Conservation (phyloP, 2,329 filamentous ascomycete genomes). For the Nemania diffusa region DNA sequence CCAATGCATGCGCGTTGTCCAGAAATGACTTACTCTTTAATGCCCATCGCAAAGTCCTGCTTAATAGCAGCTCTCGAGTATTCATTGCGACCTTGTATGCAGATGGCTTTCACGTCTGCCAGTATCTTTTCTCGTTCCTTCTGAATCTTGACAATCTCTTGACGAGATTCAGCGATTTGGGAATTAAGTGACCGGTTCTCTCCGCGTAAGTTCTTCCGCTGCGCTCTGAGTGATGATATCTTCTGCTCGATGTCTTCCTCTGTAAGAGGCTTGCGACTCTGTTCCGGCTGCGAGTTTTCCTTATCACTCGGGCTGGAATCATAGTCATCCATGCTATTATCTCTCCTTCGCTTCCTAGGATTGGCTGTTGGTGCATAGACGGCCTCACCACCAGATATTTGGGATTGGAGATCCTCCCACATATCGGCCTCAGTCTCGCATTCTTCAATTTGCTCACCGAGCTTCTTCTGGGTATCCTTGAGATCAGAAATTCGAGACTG, state of each 20-base stretch:
- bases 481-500: slow-evolving; percentile 40
- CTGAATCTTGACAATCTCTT: slow-evolving; percentile 50
- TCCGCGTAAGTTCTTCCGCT: slow-evolving; percentile 47
- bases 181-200: slow-evolving; percentile 44
- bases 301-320: slow-evolving; percentile 45
- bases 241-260: slow-evolving; percentile 54
- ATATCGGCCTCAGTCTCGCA: slow-evolving; percentile 54
- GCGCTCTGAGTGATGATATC: slow-evolving; percentile 48
- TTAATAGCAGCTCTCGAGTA: slow-evolving; percentile 66
- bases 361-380: slow-evolving; percentile 45
- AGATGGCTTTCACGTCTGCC: slow-evolving; percentile 50
- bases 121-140: slow-evolving; percentile 42
- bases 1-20: neutral
- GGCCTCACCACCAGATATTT: slow-evolving; percentile 53
- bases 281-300: slow-evolving; percentile 41
- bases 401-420: slow-evolving; percentile 45
- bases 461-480: slow-evolving; percentile 48
- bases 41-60: slow-evolving; percentile 67
- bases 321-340: slow-evolving; percentile 44
- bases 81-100: slow-evolving; percentile 66
- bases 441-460: slow-evolving; percentile 49
- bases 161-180: slow-evolving; percentile 49
- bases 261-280: slow-evolving; percentile 51
- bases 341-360: slow-evolving; percentile 56
- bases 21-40: slow-evolving; percentile 58